Evolutionary conservation across 192 early-diverging fungal genomes (phyloP), one percentile per base, ranked within the genome.

Genomic region (Podochytrium sp.): DNA sequence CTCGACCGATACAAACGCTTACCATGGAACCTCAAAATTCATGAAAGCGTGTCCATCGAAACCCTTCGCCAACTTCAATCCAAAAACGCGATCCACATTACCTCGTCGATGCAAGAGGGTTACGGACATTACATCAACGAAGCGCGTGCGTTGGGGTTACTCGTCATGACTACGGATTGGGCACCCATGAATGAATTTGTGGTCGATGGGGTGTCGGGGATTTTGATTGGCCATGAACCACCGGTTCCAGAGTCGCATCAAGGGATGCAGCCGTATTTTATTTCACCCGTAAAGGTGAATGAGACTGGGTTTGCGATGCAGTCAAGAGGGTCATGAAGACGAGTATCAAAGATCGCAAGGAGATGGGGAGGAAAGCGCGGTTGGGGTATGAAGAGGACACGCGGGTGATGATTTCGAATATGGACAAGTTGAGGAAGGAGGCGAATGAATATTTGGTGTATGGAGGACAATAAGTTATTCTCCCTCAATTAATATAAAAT

Each of bases 141-240:
- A 30, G 57, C 71, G 29, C 56, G 71, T 5, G 20, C 57, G 6
- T 34, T 72, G 35, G 71, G 71, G 1, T 14, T 39, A 7, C 7
- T 72, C 18, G 60, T 72, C 25, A 3, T 72, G 10, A 72, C 71
- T 1, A 72, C 71, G 16, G 58, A 58, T 20, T 47, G 33, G 0
- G 0, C 58, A 7, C 71, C 71, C 2, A 72, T 72, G 71, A 61
- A 72, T 2, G 71, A 72, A 34, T 72, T 72, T 37, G 71, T 72
- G 41, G 16, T 53, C 18, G 60, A 72, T 39, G 42, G 47, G 5
- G 40, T 50, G 1, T 16, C 7, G 27, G 71, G 71, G 1, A 10
- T 72, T n/a, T 30, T 72, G 18, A 62, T 62, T 14, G 16, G 16
- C n/a, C 33, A 61, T n/a, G 38, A 37, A 16, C 7, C 6, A 14